Evolutionary conservation across 1,284 basidiomycete genomes (phyloP).

Genomic region (Melanopsichium pennsylvanicum): DNA sequence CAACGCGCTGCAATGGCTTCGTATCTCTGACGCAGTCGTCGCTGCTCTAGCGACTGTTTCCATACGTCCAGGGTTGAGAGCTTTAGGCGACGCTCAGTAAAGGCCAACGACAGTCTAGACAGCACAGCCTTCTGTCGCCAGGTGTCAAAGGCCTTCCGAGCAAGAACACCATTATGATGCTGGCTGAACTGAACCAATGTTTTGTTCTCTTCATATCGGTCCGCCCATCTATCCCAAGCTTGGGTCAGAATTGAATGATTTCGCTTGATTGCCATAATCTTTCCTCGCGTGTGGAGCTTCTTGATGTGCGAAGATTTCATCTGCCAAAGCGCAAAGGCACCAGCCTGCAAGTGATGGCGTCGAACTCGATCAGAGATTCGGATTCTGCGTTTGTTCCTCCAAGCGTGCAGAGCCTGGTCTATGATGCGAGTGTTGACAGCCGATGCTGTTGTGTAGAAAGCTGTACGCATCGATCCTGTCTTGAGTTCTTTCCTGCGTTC

Average conservation of each 20-base stretch:
- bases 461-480: constrained; percentile 27
- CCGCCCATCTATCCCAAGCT: constrained; percentile 25
- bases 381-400: constrained; percentile 12
- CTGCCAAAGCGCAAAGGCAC: constrained; percentile 47
- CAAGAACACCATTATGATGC: constrained; percentile 16
- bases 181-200: constrained; percentile 14
- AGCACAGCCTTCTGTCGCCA: constrained; percentile 32
- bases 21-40: constrained; percentile 5
- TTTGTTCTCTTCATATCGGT: constrained; percentile 5
- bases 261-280: neutral
- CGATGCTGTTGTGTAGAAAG: constrained; percentile 23
- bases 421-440: constrained; percentile 11
- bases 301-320: constrained; percentile 16
- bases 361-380: constrained; percentile 25
- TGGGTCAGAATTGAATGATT: constrained; percentile 2
- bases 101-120: constrained; percentile 31
- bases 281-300: constrained; percentile 21
- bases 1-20: constrained; percentile 44
- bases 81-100: constrained; percentile 31
- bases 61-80: constrained; percentile 28
- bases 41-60: constrained; percentile 15
- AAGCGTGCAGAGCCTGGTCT: constrained; percentile 6
- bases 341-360: constrained; percentile 31
- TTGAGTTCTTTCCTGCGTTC: constrained; percentile 34
- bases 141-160: constrained; percentile 5